Percentiles rank a stretch among this genome's conserved stretches.
Evolutionary conservation across 768 basidiomycete species (phyloP).

Genomic region (Auricularia sp.): DNA sequence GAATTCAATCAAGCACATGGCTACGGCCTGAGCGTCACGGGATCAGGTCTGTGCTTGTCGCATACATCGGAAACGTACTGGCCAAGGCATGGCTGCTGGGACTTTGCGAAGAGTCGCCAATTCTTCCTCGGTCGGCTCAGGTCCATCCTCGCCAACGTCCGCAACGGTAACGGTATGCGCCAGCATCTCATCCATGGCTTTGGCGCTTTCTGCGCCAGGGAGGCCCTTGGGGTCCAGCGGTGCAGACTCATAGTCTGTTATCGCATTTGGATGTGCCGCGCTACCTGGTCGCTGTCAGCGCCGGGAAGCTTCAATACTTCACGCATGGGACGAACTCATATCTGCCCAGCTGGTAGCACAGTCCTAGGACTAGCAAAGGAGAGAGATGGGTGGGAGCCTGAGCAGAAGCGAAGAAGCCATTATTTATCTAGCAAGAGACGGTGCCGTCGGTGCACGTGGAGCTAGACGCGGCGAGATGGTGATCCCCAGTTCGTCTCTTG

Average conservation of each 20-base stretch:
- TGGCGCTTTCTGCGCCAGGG: too few species aligned
- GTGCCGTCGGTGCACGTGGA: too few species aligned
- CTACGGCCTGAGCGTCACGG: slow-evolving; percentile 7
- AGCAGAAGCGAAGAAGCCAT: too few species aligned
- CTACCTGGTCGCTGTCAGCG: not conserved
- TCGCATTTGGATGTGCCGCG: not conserved
- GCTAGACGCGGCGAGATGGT: too few species aligned
- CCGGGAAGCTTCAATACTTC: too few species aligned
- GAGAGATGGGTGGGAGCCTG: too few species aligned
- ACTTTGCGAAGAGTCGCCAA: slow-evolving; percentile 14
- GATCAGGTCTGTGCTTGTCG: not conserved
- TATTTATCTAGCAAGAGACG: too few species aligned
- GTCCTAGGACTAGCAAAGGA: too few species aligned
- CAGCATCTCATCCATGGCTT: not conserved
- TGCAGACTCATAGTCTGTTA: not conserved
- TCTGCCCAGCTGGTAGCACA: too few species aligned
- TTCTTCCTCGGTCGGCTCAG: slow-evolving; percentile 11
- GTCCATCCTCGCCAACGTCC: not conserved
- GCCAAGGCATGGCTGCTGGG: slow-evolving; percentile 15
- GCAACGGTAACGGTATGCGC: not conserved
- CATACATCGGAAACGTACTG: not conserved
- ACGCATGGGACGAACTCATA: too few species aligned
- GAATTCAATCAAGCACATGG: slow-evolving; percentile 25
- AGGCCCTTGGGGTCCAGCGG: not conserved
- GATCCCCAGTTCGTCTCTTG: too few species aligned